phyloP scores from a whole-genome alignment of 495 filamentous ascomycete species.

The Neurospora intermedia region DNA sequence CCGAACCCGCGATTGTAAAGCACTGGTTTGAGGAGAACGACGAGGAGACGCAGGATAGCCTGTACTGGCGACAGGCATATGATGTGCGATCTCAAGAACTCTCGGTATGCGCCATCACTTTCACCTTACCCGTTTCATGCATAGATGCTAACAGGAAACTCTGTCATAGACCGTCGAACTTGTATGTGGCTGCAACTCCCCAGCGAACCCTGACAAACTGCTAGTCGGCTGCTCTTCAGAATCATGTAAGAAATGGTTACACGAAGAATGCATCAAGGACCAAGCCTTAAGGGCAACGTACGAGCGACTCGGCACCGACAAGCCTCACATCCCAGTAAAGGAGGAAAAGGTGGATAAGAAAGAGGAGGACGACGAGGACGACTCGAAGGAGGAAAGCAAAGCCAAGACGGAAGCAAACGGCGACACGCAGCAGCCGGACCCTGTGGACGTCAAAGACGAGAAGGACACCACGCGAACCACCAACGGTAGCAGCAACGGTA shows the following conservation, averaged over 20 bases:
- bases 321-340: conserved; percentile 30
- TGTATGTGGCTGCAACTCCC: conserved; percentile 50
- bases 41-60: conserved; percentile 39
- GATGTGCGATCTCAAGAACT: conserved; percentile 44
- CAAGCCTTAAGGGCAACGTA: conserved; percentile 37
- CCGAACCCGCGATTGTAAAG: conserved; percentile 34
- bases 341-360: conserved; percentile 10
- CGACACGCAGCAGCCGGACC: background rate
- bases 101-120: conserved; percentile 36
- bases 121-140: background rate
- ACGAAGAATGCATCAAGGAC: conserved; percentile 49
- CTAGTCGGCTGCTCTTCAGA: conserved; percentile 47
- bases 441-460: conserved; percentile 34
- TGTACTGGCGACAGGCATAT: conserved; percentile 59
- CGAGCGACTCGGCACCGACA: conserved; percentile 34
- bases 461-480: conserved; percentile 15
- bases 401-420: background rate
- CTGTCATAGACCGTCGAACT: conserved; percentile 39
- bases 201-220: conserved; percentile 52
- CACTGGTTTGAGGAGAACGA: conserved; percentile 54
- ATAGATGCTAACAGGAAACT: conserved; percentile 2
- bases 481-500: conserved; percentile 20
- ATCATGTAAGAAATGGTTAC: conserved; percentile 52
- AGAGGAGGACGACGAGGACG: conserved; percentile 11
- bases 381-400: conserved; percentile 17